These are phyloP conservation scores for Sistotremastrum suecicum DNA, from an alignment of 768 basidiomycete genomes.

Conservation along the genomic window DNA sequence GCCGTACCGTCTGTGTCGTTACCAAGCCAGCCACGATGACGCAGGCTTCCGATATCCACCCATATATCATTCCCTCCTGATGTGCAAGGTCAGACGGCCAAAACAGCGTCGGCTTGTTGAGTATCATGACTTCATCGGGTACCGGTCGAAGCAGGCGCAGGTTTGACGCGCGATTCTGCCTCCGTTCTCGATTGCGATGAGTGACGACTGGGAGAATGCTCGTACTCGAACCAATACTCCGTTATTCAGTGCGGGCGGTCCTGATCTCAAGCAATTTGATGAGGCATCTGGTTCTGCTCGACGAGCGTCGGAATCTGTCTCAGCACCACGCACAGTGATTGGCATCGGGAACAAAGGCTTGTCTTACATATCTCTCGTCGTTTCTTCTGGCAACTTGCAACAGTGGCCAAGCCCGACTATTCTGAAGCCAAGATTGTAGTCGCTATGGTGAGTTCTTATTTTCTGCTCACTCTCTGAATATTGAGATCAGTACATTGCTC, in stretches of 20 bases:
- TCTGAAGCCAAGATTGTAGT: conserved; percentile 97
- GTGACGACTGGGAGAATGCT: neutral
- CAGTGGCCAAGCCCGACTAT: conserved; percentile 94
- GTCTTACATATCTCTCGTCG: conserved; percentile 4
- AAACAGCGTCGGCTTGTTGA: no score
- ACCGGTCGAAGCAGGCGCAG: conserved; percentile 9
- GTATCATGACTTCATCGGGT: conserved; percentile 15
- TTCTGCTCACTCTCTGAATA: neutral
- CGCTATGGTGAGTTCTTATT: conserved; percentile 58
- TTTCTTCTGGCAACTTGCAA: conserved; percentile 2
- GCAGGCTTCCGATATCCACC: no score
- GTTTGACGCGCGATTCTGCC: neutral
- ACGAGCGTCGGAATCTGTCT: conserved; percentile 57
- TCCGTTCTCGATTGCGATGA: neutral
- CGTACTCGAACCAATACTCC: conserved; percentile 27
- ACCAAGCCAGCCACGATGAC: no score
- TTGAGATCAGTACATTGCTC: neutral
- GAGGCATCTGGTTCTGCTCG: conserved; percentile 58
- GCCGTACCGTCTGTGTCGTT: no score
- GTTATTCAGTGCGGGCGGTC: conserved; percentile 59
- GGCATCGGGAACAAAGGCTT: conserved; percentile 83
- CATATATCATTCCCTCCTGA: no score
- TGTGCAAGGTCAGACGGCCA: no score
- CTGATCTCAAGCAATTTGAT: conserved; percentile 76
- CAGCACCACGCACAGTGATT: conserved; percentile 71